Evolutionary conservation across 208 protist genomes (phyloP).

Genomic region (Leishmania tropica): DNA sequence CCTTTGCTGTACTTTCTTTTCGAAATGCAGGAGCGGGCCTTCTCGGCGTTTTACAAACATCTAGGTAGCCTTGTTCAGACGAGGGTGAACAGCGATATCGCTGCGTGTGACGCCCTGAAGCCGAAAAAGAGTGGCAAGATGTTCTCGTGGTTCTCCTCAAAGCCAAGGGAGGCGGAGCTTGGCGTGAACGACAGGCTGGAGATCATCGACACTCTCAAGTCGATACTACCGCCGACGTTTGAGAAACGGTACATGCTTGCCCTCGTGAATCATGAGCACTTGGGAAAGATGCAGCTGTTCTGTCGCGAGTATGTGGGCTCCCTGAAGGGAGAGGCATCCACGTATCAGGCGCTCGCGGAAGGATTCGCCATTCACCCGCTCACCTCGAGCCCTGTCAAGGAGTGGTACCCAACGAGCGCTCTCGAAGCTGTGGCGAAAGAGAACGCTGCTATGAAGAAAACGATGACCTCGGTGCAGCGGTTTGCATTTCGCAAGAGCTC

Average conservation of each 20-base stretch:
- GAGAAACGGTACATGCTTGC: constrained; percentile 33
- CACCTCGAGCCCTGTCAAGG: constrained; percentile 1
- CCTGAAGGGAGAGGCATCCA: constrained; percentile 10
- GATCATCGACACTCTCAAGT: constrained; percentile 18
- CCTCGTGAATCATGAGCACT: constrained; percentile 24
- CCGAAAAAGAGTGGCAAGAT: constrained; percentile 29
- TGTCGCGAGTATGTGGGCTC: constrained; percentile 19
- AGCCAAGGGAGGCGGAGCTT: constrained; percentile 28
- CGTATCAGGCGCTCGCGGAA: constrained; percentile 27
- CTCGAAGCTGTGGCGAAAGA: constrained; percentile 8
- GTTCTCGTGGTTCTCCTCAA: constrained; percentile 37
- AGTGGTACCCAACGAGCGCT: constrained; percentile 19
- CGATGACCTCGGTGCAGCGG: constrained; percentile 16
- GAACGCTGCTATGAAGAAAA: constrained; percentile 9
- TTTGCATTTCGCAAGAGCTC: constrained; percentile 23
- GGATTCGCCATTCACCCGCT: constrained; percentile 6
- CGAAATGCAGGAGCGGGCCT: constrained; percentile 25
- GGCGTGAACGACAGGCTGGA: constrained; percentile 32
- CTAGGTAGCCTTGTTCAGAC: constrained; percentile 15
- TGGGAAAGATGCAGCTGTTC: constrained; percentile 28
- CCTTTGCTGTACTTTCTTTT: constrained; percentile 39
- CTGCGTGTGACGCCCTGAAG: constrained; percentile 20
- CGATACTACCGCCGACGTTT: constrained; percentile 12
- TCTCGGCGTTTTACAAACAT: constrained; percentile 27
- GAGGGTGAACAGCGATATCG: constrained; percentile 17